Base-by-base conservation (phyloP, 768 basidiomycete species). In the Postia placenta region DNA sequence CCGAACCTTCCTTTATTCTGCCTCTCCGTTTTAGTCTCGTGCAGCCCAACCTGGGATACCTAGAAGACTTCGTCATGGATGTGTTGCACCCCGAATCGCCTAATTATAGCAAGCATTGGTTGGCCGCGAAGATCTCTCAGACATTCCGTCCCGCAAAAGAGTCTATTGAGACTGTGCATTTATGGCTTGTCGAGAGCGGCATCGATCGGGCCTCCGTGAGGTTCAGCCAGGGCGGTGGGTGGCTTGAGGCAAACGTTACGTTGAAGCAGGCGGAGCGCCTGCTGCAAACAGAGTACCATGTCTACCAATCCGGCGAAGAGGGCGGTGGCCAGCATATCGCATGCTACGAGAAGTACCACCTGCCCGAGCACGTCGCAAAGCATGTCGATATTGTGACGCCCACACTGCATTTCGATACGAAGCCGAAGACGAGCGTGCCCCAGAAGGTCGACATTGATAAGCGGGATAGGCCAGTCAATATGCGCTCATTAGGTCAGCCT, bases 341-440 rank as follows among this genome's bases (percentile, higher is more conserved):
- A 79, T 50, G 82, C 82, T 14, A 78, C 74, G 48, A 74, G 3
- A 71, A 67, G 54, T 87, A 85, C 67, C 80, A 78, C 55, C 73
- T 88, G 14, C 85, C 86, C 0, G 69, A 69, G 42, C 53, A 74
- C 47, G 60, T 87, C 44, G 69, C 78, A 51, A 64, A 70, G 3
- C 83, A 86, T 56, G 62, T 87, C 43, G 83, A 85, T 22, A 63
- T 87, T 27, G 69, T 87, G 30, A 82, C 83, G 47, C 85, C 86
- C 0, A 87, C 86, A 1, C 84, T 83, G 1, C 77, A 80, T 61
- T 87, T 87, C 54, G 68, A 72, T 45, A 72, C 73, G 44, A 67
- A 68, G 50, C 70, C 61, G 58, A 70, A 71, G 25, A 61, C 73
- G 5, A 23, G 42, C 42, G 23, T 6, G 7, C 9, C 12, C 5